phyloP scores from a whole-genome alignment of 2,329 filamentous ascomycete species.

The Fusarium protoensiforme region DNA sequence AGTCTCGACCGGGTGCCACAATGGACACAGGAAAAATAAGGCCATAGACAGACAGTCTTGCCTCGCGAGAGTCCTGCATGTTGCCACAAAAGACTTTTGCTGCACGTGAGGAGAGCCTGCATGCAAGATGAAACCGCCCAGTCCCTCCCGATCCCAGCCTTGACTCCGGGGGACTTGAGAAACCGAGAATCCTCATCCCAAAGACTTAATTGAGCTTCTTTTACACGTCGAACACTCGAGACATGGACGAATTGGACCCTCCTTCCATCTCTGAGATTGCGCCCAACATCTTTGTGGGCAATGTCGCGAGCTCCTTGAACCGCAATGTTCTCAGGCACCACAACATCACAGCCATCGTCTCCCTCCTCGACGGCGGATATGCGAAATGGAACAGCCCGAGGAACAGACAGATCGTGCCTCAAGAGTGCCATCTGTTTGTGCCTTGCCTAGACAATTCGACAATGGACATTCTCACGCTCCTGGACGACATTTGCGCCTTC shows the following conservation, averaged over 20 bases:
- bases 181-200: not conserved
- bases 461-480: slow-evolving; percentile 37
- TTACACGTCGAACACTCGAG: not conserved
- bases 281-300: slow-evolving; percentile 39
- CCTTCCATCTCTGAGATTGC: slow-evolving; percentile 36
- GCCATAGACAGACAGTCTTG: not conserved
- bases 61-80: not conserved
- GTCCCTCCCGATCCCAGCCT: slow-evolving; percentile 1
- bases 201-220: not conserved
- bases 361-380: slow-evolving; percentile 32
- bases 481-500: slow-evolving; percentile 42
- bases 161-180: not conserved
- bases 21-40: not conserved
- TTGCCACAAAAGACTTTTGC: slow-evolving; percentile 19
- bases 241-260: slow-evolving; percentile 28
- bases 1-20: not conserved
- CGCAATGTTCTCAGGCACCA: slow-evolving; percentile 33
- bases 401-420: slow-evolving; percentile 35
- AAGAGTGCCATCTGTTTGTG: slow-evolving; percentile 37
- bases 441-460: slow-evolving; percentile 38
- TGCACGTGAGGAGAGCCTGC: slow-evolving; percentile 24
- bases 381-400: slow-evolving; percentile 31
- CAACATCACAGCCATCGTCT: slow-evolving; percentile 40
- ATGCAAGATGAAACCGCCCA: slow-evolving; percentile 19
- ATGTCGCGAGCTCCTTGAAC: slow-evolving; percentile 37